phyloP scores from a whole-genome alignment of 2,329 filamentous ascomycete genomes.

The Fusarium tanahbumbuense region DNA sequence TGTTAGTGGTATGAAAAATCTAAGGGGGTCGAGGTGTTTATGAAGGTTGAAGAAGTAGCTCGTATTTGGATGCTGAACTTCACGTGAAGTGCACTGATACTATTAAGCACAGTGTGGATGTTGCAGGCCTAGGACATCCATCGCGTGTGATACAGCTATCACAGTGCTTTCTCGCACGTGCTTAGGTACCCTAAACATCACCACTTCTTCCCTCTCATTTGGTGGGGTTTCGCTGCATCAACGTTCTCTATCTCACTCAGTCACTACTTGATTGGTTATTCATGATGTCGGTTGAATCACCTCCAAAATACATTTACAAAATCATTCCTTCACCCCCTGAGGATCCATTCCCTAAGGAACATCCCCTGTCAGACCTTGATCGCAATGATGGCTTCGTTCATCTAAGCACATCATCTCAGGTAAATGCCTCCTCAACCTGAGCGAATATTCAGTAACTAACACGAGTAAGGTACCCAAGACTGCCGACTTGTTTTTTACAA shows the following conservation, averaged over 20 bases:
- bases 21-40: not conserved
- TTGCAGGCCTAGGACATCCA: rapidly evolving
- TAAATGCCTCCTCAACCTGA: constrained; percentile 35
- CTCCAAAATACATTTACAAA: constrained; percentile 67
- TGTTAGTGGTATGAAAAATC: constrained; percentile 1
- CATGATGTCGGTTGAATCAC: constrained; percentile 48
- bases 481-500: constrained; percentile 58
- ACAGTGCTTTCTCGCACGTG: constrained; percentile 28
- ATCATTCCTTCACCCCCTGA: constrained; percentile 66
- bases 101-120: constrained; percentile 24
- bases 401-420: constrained; percentile 67
- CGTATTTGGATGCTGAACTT: constrained; percentile 18
- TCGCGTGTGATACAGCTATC: rapidly evolving
- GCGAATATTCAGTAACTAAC: not conserved
- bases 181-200: constrained; percentile 22
- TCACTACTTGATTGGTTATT: not conserved
- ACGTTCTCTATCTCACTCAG: not conserved
- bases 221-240: constrained; percentile 9
- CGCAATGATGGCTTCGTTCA: constrained; percentile 71
- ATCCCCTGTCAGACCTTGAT: constrained; percentile 70
- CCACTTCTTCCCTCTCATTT: not conserved
- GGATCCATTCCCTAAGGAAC: constrained; percentile 63
- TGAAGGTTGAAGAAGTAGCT: constrained; percentile 28
- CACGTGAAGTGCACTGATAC: constrained; percentile 23
- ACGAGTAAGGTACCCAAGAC: constrained; percentile 57